These are phyloP conservation scores for Rhynchosporium agropyri DNA, from an alignment of 2,329 filamentous ascomycete species.

Conservation along the genomic window DNA sequence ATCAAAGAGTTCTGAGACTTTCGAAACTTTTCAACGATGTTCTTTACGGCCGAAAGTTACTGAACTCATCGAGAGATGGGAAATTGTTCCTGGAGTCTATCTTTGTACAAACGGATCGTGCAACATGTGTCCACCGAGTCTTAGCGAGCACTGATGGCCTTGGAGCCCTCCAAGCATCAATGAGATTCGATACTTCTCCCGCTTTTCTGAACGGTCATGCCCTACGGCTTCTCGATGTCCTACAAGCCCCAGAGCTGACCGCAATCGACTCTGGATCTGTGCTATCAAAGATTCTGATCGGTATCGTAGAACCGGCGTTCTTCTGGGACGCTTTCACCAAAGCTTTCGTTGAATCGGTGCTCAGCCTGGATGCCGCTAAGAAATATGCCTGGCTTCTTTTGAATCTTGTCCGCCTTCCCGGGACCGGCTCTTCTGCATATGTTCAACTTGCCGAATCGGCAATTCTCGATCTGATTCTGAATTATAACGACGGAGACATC, in stretches of 20 bases:
- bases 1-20: conserved; percentile 36
- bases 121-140: conserved; percentile 47
- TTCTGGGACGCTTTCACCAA: conserved; percentile 49
- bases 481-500: conserved; percentile 31
- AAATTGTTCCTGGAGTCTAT: conserved; percentile 54
- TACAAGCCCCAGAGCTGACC: conserved; percentile 38
- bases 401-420: conserved; percentile 48
- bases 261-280: conserved; percentile 38
- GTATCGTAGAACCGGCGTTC: conserved; percentile 53
- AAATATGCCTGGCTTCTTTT: conserved; percentile 48
- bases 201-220: conserved; percentile 49
- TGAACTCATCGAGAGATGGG: conserved; percentile 46
- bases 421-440: conserved; percentile 33
- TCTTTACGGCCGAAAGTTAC: conserved; percentile 44
- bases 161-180: conserved; percentile 44
- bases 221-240: conserved; percentile 42
- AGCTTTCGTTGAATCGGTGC: conserved; percentile 35
- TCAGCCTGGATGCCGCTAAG: conserved; percentile 40
- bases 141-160: conserved; percentile 44
- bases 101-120: conserved; percentile 46
- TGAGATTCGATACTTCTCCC: conserved; percentile 49
- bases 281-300: conserved; percentile 49
- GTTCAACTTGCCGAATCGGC: conserved; percentile 37
- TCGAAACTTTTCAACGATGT: conserved; percentile 46
- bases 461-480: conserved; percentile 34